Evolutionary conservation across 495 filamentous ascomycete species (phyloP).

Genomic region (Bathelium albidoporum): DNA sequence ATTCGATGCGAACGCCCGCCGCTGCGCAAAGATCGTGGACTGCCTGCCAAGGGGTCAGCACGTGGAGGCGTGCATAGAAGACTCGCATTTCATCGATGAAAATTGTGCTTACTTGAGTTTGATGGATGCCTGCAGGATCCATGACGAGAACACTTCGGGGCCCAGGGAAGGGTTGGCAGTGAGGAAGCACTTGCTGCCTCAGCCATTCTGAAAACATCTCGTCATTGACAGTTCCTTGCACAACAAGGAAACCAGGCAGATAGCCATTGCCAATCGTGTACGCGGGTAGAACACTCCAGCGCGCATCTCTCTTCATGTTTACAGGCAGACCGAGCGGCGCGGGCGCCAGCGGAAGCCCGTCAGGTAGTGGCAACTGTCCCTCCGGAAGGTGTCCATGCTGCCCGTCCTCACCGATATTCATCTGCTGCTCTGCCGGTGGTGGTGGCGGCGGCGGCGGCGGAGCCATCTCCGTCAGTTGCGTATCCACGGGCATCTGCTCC

Average conservation of each 20-base stretch:
- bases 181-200: background rate
- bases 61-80: background rate
- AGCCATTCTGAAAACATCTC: conserved; percentile 6
- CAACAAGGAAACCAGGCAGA: conserved; percentile 1
- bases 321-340: background rate
- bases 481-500: background rate
- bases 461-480: background rate
- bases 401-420: background rate
- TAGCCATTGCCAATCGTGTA: conserved; percentile 7
- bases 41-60: background rate
- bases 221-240: conserved; percentile 4
- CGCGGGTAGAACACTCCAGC: conserved; percentile 2
- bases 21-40: background rate
- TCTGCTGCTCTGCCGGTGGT: background rate
- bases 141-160: conserved; percentile 2
- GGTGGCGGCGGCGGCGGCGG: background rate
- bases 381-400: background rate
- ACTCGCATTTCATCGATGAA: too few species aligned
- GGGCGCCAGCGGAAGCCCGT: background rate
- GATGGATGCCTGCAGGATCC: conserved; percentile 1
- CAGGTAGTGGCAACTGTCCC: background rate
- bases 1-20: conserved; percentile 6
- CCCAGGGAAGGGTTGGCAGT: background rate
- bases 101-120: background rate
- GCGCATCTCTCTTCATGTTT: conserved; percentile 3